Conservation (phyloP, 345 rosid species). For the Arabidopsis arenosa region DNA sequence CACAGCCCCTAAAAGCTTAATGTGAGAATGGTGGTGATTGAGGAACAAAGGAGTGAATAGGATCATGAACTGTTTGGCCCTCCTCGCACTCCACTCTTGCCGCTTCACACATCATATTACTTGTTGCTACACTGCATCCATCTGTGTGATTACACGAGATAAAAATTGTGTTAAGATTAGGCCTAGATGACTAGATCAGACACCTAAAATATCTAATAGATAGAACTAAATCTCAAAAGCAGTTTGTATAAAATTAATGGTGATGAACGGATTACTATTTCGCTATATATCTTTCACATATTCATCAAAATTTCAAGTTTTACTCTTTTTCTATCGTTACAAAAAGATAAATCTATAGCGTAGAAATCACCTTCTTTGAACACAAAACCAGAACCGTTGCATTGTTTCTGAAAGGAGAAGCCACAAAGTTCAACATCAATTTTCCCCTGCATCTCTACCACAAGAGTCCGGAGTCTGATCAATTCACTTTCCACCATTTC, state of each 20-base stretch:
- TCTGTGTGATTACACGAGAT: conserved; percentile 18
- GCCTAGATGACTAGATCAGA: not conserved
- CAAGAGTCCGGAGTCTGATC: conserved; percentile 53
- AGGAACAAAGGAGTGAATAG: conserved; percentile 35
- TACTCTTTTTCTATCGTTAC: too few relatives aligned
- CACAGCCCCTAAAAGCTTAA: conserved; percentile 25
- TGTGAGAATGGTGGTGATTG: conserved; percentile 36
- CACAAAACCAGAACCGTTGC: conserved; percentile 33
- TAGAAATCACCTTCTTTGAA: conserved; percentile 47
- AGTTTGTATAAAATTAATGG: not conserved
- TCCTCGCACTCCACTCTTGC: conserved; percentile 34
- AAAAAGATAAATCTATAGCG: too few relatives aligned
- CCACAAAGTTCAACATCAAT: conserved; percentile 59
- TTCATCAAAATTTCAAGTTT: too few relatives aligned
- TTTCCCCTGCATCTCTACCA: conserved; percentile 48
- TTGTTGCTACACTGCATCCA: conserved; percentile 38
- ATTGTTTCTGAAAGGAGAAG: conserved; percentile 43
- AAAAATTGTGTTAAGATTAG: not conserved
- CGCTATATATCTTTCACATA: too few relatives aligned
- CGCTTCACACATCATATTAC: conserved; percentile 31
- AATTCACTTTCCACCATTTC: conserved; percentile 61
- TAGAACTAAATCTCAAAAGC: not conserved
- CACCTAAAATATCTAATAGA: too few relatives aligned
- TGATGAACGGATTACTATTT: not conserved
- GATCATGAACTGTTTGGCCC: conserved; percentile 25